Evolutionary conservation across 2,329 filamentous ascomycete genomes (phyloP).

Genomic region (Calonectria honghensis): DNA sequence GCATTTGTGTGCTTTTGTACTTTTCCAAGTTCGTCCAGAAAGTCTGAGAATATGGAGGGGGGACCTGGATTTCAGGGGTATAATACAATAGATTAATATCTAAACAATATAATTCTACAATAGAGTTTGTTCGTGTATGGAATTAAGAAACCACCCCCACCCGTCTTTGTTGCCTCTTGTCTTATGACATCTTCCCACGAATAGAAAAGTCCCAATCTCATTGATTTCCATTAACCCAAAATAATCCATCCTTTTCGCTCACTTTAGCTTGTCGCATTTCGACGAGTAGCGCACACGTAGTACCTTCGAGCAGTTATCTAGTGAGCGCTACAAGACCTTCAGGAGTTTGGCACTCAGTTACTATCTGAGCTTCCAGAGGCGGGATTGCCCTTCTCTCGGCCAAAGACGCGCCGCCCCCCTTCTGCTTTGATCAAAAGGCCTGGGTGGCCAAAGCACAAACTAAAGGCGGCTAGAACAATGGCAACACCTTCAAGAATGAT

Average conservation of each 20-base stretch:
- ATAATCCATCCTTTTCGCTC: not conserved
- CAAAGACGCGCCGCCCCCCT: conserved; percentile 36
- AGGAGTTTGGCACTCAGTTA: not conserved
- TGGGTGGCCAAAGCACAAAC: conserved; percentile 64
- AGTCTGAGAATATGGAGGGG: not conserved
- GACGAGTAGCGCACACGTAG: not conserved
- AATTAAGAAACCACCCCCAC: not conserved
- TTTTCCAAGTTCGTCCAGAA: not conserved
- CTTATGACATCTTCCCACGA: not conserved
- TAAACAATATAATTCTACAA: not conserved
- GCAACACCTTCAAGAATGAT: conserved; percentile 71
- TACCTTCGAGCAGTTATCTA: too few species aligned
- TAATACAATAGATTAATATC: not conserved
- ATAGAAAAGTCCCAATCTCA: not conserved
- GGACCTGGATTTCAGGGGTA: not conserved
- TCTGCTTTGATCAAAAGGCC: conserved; percentile 62
- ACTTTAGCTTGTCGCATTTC: not conserved
- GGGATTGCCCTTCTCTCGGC: conserved; percentile 51
- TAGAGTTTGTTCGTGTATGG: not conserved
- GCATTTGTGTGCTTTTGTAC: not conserved
- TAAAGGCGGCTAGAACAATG: conserved; percentile 61
- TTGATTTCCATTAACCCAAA: not conserved
- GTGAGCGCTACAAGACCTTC: too few species aligned
- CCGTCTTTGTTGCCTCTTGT: too few species aligned
- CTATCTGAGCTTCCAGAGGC: conserved; percentile 3